phyloP scores from a whole-genome alignment of 2,329 filamentous ascomycete species.

The Escovopsis sp. region DNA sequence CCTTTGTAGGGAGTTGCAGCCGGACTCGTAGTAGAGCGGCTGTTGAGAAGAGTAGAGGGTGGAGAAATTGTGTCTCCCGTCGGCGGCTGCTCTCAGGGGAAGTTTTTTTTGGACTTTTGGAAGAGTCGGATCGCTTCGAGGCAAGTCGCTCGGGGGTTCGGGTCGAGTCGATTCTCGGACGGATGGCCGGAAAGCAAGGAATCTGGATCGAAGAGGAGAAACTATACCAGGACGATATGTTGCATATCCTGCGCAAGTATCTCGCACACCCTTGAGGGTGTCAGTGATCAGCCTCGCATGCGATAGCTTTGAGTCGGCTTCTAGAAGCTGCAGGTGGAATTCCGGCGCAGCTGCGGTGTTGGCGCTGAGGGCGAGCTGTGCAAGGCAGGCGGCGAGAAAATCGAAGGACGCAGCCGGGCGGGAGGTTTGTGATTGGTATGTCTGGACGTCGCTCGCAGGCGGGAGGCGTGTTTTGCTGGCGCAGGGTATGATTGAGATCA shows the following conservation, averaged over 20 bases:
- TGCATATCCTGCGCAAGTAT: background rate
- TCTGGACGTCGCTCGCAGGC: too few species aligned
- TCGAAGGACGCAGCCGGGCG: too few species aligned
- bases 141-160: background rate
- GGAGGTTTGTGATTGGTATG: too few species aligned
- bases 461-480: too few species aligned
- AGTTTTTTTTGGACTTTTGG: background rate
- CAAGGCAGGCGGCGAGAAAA: background rate
- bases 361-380: background rate
- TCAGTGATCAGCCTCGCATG: constrained; percentile 5
- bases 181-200: too few species aligned
- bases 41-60: too few species aligned
- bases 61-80: constrained; percentile 1
- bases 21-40: background rate
- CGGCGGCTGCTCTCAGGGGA: background rate
- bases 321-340: constrained; percentile 1
- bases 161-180: background rate
- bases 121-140: background rate
- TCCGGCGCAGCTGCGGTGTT: background rate
- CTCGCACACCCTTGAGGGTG: constrained; percentile 4
- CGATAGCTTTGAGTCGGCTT: constrained; percentile 3
- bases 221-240: background rate
- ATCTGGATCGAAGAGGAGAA: constrained; percentile 1
- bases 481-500: too few species aligned
- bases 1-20: background rate